Evolutionary conservation across 495 filamentous ascomycete species (phyloP), one percentile per base, ranked within the genome.

Genomic region (Penicillium pancosmium): DNA sequence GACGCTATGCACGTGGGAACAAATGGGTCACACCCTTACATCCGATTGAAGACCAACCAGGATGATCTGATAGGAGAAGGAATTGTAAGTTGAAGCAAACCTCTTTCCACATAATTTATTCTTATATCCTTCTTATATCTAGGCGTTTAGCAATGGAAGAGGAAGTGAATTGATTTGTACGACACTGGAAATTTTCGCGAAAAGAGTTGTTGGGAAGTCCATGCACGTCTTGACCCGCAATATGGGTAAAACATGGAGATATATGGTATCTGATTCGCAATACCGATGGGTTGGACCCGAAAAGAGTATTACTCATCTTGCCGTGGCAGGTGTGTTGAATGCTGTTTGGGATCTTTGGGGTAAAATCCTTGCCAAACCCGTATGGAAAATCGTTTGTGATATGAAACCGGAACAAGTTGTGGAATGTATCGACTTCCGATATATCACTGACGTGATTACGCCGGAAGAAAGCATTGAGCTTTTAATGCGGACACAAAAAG

Each of bases 331-430:
- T 33, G 88, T 96, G 18, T 88, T 97, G 54, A 97, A 97, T 70
- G 93, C 92, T 1, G 75, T 96, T 60, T 97, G 93, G 93, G 93
- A 97, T 75, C 85, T 97, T 13, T 96, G 93, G 92, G 91, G 90
- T 41, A 96, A 96, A 73, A 80, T 81, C 9, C 83, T 92, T 13
- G 77, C 82, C 35, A 96, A 96, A 74, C 93, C 93, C 8, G 88
- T 97, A 2, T 97, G 93, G 93, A 81, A 86, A 21, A 87, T 97
- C 59, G 87, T 97, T 8, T 87, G 88, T 1, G 92, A 96, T 50
- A 94, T 97, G 89, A 86, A 80, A 4, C 91, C 91, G 4, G 88
- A 94, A 72, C 86, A 96, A 73, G 83, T 94, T 51, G 91, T 97
- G 11, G 71, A 81, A 50, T 93, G 90, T 76, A 91, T 97, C 68